phyloP scores from a whole-genome alignment of 2,329 filamentous ascomycete species.

The Aspergillus costaricaensis region DNA sequence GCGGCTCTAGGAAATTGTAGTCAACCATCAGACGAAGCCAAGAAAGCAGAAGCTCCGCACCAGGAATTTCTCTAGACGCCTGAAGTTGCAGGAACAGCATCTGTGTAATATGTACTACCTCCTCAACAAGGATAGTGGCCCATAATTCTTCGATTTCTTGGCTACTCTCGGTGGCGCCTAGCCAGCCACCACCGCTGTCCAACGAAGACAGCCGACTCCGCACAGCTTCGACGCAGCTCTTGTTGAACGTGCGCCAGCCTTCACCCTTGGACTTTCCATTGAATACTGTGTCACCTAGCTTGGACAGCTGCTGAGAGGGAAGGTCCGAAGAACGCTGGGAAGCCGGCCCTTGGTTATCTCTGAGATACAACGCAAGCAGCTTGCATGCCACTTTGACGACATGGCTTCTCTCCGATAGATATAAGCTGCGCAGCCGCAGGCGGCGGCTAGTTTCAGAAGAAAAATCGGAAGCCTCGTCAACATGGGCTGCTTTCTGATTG shows the following conservation, averaged over 20 bases:
- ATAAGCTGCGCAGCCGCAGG: constrained; percentile 68
- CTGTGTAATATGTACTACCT: constrained; percentile 73
- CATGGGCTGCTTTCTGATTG: constrained; percentile 27
- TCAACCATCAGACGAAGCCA: constrained; percentile 76
- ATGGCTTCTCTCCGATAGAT: constrained; percentile 70
- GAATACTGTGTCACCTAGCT: constrained; percentile 36
- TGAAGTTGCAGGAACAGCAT: constrained; percentile 72
- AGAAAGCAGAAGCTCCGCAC: constrained; percentile 60
- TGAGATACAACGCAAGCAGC: constrained; percentile 38
- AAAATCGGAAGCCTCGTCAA: constrained; percentile 51
- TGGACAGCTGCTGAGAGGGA: constrained; percentile 20
- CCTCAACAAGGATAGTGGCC: constrained; percentile 64
- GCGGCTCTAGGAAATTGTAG: constrained; percentile 68
- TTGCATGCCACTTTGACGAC: constrained; percentile 66
- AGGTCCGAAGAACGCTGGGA: constrained; percentile 13
- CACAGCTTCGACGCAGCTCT: constrained; percentile 39
- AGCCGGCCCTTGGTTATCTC: constrained; percentile 19
- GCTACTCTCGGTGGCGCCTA: constrained; percentile 50
- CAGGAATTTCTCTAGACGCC: constrained; percentile 57
- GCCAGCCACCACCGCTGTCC: constrained; percentile 47
- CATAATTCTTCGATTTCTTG: constrained; percentile 64
- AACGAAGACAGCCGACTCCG: constrained; percentile 36
- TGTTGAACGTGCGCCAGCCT: constrained; percentile 29
- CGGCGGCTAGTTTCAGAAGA: constrained; percentile 64
- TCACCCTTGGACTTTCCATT: constrained; percentile 28